phyloP scores from a whole-genome alignment of 495 filamentous ascomycete genomes.

The Parathielavia hyrcaniae region DNA sequence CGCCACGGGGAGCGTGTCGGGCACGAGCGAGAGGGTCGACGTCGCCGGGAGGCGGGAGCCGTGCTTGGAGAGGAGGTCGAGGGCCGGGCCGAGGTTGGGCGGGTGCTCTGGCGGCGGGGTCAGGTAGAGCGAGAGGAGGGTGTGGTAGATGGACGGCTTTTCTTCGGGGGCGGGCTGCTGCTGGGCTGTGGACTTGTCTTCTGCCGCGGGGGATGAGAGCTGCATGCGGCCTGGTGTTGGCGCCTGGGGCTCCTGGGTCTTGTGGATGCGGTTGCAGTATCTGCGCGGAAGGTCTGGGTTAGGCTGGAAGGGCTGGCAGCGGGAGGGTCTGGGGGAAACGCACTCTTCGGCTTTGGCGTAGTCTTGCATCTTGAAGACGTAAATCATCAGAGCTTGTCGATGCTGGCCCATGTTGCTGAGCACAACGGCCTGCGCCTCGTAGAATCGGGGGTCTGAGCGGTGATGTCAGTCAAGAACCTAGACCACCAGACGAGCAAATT shows the following conservation, averaged over 20 bases:
- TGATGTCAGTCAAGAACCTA: background rate
- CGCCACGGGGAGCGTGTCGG: conserved; percentile 64
- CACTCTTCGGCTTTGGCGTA: conserved; percentile 91
- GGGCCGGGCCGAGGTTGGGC: conserved; percentile 68
- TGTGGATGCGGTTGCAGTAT: conserved; percentile 82
- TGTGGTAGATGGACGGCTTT: conserved; percentile 77
- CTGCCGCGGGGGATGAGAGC: conserved; percentile 47
- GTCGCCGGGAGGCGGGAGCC: conserved; percentile 84
- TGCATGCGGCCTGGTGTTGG: conserved; percentile 27
- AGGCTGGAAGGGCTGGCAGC: conserved; percentile 7
- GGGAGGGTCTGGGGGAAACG: conserved; percentile 21
- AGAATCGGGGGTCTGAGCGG: conserved; percentile 67
- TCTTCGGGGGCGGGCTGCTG: conserved; percentile 43
- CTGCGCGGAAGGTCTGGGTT: conserved; percentile 35
- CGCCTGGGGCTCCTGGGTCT: conserved; percentile 42
- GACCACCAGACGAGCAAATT: background rate
- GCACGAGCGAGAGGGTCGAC: conserved; percentile 79
- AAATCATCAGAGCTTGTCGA: conserved; percentile 88
- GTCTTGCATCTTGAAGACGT: conserved; percentile 87
- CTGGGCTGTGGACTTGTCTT: conserved; percentile 5
- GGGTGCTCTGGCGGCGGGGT: conserved; percentile 55
- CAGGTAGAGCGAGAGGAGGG: conserved; percentile 83
- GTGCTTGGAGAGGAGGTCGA: conserved; percentile 82
- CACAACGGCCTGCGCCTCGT: conserved; percentile 84
- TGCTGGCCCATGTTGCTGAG: conserved; percentile 95